A percentile compares a stretch with the other conserved stretches of the same genome.
phyloP scores from a whole-genome alignment of 176 grass and related monocot species.

The Zizania latifolia region DNA sequence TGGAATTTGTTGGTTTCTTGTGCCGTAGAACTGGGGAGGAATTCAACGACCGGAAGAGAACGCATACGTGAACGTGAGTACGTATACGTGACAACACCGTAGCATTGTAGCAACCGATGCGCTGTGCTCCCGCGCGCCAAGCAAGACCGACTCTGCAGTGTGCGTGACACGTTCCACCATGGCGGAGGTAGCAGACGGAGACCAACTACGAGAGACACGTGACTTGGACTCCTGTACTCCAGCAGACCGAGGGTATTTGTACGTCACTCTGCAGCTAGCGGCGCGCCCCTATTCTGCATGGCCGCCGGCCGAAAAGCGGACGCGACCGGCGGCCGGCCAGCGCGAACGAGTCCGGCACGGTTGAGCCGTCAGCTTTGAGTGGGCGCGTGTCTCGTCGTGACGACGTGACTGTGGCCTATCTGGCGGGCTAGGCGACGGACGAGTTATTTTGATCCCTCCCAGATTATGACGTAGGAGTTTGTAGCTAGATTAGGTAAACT shows the following conservation, averaged over 20 bases:
- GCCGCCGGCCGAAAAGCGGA: not conserved
- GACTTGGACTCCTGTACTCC: not conserved
- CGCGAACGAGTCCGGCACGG: slow-evolving; percentile 2
- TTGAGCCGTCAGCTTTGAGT: not conserved
- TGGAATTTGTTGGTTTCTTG: too few relatives aligned
- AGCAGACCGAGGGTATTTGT: too few relatives aligned
- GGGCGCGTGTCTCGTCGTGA: not conserved
- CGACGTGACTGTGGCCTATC: not conserved
- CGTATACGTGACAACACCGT: not conserved
- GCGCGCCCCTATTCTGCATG: not conserved
- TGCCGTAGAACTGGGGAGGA: not conserved
- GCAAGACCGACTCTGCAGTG: not conserved
- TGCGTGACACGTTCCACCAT: not conserved
- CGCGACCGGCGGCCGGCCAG: not conserved
- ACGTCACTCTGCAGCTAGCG: too few relatives aligned
- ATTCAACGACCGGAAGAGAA: not conserved
- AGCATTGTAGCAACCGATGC: not conserved
- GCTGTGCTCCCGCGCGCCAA: not conserved
- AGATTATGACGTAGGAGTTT: too few relatives aligned
- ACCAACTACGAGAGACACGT: not conserved
- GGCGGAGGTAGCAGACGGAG: not conserved
- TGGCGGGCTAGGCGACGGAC: not conserved
- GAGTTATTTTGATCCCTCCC: too few relatives aligned
- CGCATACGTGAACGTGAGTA: too few relatives aligned
- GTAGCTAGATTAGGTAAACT: too few relatives aligned